Evolutionary conservation across 805 yeast genomes (phyloP), one percentile per base, ranked within the genome.

Genomic region (Ogataea chonburiensis): DNA sequence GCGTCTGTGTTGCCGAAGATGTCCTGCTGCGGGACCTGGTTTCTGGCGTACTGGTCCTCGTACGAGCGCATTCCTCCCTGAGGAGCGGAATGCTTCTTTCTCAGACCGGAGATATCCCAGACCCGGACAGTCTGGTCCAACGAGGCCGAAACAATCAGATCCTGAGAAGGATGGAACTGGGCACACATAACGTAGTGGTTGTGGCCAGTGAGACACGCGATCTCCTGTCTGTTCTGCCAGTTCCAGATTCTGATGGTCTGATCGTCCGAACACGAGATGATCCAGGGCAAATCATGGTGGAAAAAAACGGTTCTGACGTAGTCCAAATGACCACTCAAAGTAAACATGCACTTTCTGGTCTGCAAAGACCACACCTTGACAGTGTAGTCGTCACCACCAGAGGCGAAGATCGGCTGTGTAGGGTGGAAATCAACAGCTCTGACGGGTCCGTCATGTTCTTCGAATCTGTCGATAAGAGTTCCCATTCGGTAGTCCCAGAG

Each of bases 401-500:
- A 88, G 22, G 79, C 98, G 61, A 93, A 93, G 45, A 93, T 74
- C 20, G 98, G 98, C 67, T 93, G 98, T 5, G 98, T 87, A 40
- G 97, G 97, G 66, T 93, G 99, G 74, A 93, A 91, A 60, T 81
- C 91, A 26, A 93, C 86, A 42, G 89, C 80, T 65, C 99, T 80
- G 17, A 93, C 98, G 3, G 98, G 98, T 17, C 99, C 99, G 55
- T 86, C 96, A 61, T 93, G 99, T 54, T 91, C 98, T 64, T 93
- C 98, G 56, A 88, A 93, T 40, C 97, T 77, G 63, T 89, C 98
- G 58, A 93, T 80, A 59, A 93, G 68, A 3, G 97, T 88, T 28
- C 99, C 99, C 99, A 93, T 93, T 56, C 99, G 81, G 66, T 94
- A 93, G 65, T 93, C 99, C 99, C 99, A 93, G 47, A 93, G 73